Base-by-base conservation (phyloP, 805 yeast genomes). In the Hanseniaspora lindneri region DNA sequence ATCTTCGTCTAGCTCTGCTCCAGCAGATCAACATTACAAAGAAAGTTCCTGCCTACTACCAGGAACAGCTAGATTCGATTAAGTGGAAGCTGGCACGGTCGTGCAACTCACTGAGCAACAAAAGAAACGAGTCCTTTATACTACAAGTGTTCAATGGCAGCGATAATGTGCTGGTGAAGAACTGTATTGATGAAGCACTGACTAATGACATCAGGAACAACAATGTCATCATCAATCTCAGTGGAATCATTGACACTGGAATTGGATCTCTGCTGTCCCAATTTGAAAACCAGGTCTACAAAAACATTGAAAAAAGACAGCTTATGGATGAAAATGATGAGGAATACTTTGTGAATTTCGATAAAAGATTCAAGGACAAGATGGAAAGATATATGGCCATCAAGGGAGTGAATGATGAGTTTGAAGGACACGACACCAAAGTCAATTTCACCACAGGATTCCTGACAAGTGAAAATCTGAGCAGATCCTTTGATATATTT, bases 111-210 rank as follows among this genome's bases (percentile, higher is more conserved):
- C 20, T 36, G 9, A 34, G 49, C 16, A 32, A 36, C 4, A 46
- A 46, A 46, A 46, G 49, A 46, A 46, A 46, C n/a, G 49, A 46
- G 4, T 46, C 49, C 0, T 37, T 46, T 13, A 46, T 46, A 8
- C 24, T 46, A 7, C 49, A 46, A 32, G 43, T 46, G 2, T 25
- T 39, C 14, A 37, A 39, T 19, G 33, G 43, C 2, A 23, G 14
- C 10, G 42, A 46, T 10, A 20, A 11, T 9, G 13, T 19, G 10
- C 17, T 46, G 5, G 39, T 32, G 4, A 46, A 36, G 25, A 46
- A 37, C 10, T 21, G 32, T 6, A 46, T 32, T 13, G 39, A 46
- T n/a, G 32, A 46, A 14, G 42, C 39, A 17, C 19, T 46, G n/a
- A 30, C 43, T 4, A 46, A 33, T 25, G 49, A 46, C 27, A 46